phyloP scores from a whole-genome alignment of 2,329 filamentous ascomycete genomes.

The Fusarium humuli region DNA sequence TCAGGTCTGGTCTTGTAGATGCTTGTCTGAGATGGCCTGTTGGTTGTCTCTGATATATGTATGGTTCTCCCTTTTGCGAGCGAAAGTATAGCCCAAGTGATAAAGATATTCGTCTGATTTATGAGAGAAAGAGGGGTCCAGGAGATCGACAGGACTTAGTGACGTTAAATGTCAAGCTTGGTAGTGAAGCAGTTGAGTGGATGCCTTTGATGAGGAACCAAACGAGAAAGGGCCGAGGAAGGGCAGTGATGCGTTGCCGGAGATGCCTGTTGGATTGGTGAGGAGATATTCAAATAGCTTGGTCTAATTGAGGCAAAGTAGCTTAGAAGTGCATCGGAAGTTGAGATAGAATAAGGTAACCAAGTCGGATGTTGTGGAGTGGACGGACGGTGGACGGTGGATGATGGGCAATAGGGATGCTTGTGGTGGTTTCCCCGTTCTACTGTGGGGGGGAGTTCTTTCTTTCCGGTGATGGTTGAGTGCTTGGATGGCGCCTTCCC shows the following conservation, averaged over 20 bases:
- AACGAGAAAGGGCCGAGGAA: conserved; percentile 42
- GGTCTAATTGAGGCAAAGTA: conserved; percentile 2
- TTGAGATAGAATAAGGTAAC: conserved; percentile 32
- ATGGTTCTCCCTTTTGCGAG: conserved; percentile 7
- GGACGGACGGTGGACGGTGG: not conserved
- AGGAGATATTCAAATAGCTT: conserved; percentile 17
- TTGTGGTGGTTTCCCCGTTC: conserved; percentile 32
- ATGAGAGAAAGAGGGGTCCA: conserved; percentile 3
- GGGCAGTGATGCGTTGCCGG: conserved; percentile 34
- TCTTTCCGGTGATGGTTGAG: conserved; percentile 21
- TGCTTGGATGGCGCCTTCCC: conserved; percentile 24
- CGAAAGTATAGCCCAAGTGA: not conserved
- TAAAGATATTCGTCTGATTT: not conserved
- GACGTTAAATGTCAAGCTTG: conserved; percentile 25
- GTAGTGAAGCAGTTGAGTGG: conserved; percentile 18
- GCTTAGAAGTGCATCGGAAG: not conserved
- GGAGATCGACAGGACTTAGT: not conserved
- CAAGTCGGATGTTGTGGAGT: conserved; percentile 34
- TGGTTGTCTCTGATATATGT: conserved; percentile 30
- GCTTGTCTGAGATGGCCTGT: conserved; percentile 19
- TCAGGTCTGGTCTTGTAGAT: conserved; percentile 6
- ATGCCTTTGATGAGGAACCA: conserved; percentile 23
- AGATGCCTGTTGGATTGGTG: conserved; percentile 3
- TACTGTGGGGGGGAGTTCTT: conserved; percentile 21
- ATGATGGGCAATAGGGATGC: conserved; percentile 14